Conservation (phyloP, 2,329 filamentous ascomycete genomes). For the Phyllosticta citrichinensis region DNA sequence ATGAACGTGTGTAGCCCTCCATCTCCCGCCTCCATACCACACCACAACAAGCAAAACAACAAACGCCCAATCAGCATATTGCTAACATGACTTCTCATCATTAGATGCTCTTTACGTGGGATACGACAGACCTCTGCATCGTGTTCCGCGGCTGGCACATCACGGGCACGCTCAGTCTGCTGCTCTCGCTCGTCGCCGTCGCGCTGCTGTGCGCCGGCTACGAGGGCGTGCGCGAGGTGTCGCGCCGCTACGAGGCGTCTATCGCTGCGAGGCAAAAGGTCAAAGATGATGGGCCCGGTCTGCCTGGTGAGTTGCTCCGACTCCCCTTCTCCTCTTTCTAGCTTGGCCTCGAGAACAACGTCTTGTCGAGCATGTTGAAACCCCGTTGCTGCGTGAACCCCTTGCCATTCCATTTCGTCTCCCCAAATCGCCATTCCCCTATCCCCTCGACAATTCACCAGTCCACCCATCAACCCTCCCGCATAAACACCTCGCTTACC, state of each 20-base stretch:
- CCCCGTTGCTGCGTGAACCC: too few relatives aligned
- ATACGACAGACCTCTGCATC: constrained; percentile 87
- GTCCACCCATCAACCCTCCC: background rate
- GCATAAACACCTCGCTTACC: background rate
- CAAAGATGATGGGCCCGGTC: constrained; percentile 1
- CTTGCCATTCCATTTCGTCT: too few relatives aligned
- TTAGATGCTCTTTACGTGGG: constrained; percentile 98
- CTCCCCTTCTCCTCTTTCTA: background rate
- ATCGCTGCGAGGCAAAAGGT: constrained; percentile 15
- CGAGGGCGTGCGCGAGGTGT: constrained; percentile 71
- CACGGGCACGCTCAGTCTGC: constrained; percentile 59
- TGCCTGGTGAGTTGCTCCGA: constrained; percentile 1
- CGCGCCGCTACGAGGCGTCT: constrained; percentile 61
- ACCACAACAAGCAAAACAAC: background rate
- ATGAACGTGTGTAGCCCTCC: constrained; percentile 63
- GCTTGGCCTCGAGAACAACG: too few relatives aligned
- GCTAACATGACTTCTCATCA: background rate
- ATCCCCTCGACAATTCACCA: too few relatives aligned
- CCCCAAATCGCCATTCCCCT: background rate
- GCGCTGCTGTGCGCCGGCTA: constrained; percentile 82
- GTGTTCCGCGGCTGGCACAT: constrained; percentile 90
- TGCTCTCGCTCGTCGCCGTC: constrained; percentile 75
- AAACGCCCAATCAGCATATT: background rate
- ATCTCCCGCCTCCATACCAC: background rate
- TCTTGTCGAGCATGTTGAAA: too few relatives aligned